A percentile compares a stretch with the other conserved stretches of the same genome.
Conservation (phyloP, 495 filamentous ascomycete genomes). For the Lophium mytilinum region DNA sequence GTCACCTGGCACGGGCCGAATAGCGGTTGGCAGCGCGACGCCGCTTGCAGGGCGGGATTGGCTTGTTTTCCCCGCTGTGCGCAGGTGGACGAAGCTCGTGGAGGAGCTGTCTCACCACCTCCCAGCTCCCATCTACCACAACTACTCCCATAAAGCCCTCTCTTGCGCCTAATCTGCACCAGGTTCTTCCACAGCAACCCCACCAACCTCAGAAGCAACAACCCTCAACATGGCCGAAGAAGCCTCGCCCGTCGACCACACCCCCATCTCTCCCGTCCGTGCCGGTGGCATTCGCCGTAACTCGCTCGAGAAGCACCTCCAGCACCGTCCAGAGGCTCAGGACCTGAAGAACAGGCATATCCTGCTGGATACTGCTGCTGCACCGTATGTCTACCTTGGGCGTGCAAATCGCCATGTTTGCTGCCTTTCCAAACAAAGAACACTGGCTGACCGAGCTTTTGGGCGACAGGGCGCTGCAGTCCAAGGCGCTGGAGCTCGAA, state of each 20-base stretch:
- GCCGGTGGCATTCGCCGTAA: slow-evolving; percentile 58
- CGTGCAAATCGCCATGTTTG: not conserved
- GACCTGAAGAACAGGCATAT: slow-evolving; percentile 74
- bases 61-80: not conserved
- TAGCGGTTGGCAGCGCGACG: not conserved
- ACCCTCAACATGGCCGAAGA: slow-evolving; percentile 10
- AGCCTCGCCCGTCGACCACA: slow-evolving; percentile 39
- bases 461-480: slow-evolving; percentile 49
- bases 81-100: too few relatives aligned
- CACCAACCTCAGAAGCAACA: not conserved
- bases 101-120: not conserved
- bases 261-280: slow-evolving; percentile 55
- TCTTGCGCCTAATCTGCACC: not conserved
- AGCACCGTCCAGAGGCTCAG: slow-evolving; percentile 66
- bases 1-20: not conserved
- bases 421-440: not conserved
- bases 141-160: not conserved
- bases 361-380: slow-evolving; percentile 60
- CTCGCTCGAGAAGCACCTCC: slow-evolving; percentile 80
- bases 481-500: slow-evolving; percentile 53
- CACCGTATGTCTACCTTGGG: slow-evolving; percentile 46
- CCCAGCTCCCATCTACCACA: not conserved
- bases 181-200: not conserved
- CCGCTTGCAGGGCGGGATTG: not conserved
- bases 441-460: slow-evolving; percentile 4